A percentile compares a stretch with the other conserved stretches of the same genome.
These are phyloP conservation scores for Claviceps lovelessii DNA, from an alignment of 2,329 filamentous ascomycete genomes.

Conservation along the genomic window DNA sequence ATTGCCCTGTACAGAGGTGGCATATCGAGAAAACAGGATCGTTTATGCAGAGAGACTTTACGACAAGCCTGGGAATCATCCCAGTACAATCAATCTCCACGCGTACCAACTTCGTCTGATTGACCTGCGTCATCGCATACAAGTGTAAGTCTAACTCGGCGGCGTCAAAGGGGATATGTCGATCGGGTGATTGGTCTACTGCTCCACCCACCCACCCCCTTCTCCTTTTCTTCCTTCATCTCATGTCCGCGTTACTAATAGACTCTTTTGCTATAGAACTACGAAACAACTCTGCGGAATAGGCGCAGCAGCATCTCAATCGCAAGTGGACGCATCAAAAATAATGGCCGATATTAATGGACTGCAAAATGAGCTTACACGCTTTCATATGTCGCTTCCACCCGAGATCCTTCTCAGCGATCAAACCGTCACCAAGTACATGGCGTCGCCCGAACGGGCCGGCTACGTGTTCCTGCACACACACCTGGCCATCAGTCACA, in stretches of 20 bases:
- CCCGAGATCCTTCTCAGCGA: conserved; percentile 20
- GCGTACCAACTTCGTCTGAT: conserved; percentile 22
- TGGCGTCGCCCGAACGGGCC: conserved; percentile 16
- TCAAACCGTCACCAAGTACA: conserved; percentile 18
- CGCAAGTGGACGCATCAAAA: conserved; percentile 20
- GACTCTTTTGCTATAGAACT: conserved; percentile 8
- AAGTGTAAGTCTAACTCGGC: conserved; percentile 15
- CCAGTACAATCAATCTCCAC: conserved; percentile 17
- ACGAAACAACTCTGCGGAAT: conserved; percentile 14
- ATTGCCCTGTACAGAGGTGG: conserved; percentile 21
- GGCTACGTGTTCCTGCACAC: conserved; percentile 25
- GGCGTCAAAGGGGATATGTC: background rate
- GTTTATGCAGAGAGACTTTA: conserved; percentile 18
- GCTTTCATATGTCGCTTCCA: conserved; percentile 22
- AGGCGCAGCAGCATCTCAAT: conserved; percentile 8
- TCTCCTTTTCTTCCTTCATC: background rate
- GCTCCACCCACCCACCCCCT: background rate
- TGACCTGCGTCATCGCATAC: conserved; percentile 23
- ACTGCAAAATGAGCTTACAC: conserved; percentile 24
- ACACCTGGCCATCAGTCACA: conserved; percentile 21
- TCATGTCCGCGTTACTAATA: background rate
- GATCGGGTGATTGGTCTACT: background rate
- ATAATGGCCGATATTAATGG: conserved; percentile 23
- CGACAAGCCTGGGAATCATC: conserved; percentile 14
- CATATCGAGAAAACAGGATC: conserved; percentile 18